These are phyloP conservation scores for Hygrocybe punicea DNA, from an alignment of 768 basidiomycete species.

Conservation along the genomic window DNA sequence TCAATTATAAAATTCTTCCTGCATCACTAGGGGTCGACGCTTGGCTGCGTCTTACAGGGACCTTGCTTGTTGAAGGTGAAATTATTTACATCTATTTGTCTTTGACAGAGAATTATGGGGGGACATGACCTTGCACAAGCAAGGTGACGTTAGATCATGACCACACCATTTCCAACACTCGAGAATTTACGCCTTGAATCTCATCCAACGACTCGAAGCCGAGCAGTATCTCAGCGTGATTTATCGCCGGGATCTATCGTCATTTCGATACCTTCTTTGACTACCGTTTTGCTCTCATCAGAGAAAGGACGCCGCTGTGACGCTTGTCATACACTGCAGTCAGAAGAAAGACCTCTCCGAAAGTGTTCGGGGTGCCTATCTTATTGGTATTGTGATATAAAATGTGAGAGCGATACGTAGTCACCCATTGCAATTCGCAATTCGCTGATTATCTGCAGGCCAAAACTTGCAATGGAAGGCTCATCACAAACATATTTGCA, in stretches of 20 bases:
- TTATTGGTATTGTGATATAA: conserved; percentile 68
- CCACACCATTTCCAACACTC: too few species aligned
- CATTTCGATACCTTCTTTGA: conserved; percentile 43
- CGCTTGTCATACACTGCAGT: conserved; percentile 46
- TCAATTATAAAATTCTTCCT: too few species aligned
- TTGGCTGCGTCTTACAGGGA: too few species aligned
- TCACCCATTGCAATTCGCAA: not conserved
- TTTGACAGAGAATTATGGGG: too few species aligned
- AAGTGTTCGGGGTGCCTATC: conserved; percentile 64
- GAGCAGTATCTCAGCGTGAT: conserved; percentile 41
- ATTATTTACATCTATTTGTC: too few species aligned
- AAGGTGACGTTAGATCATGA: too few species aligned
- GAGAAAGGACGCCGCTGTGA: conserved; percentile 71
- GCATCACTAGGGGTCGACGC: too few species aligned
- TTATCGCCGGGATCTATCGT: conserved; percentile 50
- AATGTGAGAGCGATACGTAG: conserved; percentile 50
- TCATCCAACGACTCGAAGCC: conserved; percentile 49
- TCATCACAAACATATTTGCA: conserved; percentile 71
- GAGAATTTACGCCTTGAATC: conserved; percentile 33
- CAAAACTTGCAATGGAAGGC: conserved; percentile 65
- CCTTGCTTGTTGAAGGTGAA: too few species aligned
- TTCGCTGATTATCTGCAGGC: conserved; percentile 40
- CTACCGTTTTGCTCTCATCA: conserved; percentile 46
- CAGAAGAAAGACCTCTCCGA: conserved; percentile 36
- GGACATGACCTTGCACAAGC: too few species aligned